Evolutionary conservation across 768 basidiomycete species (phyloP), one percentile per base, ranked within the genome.

Genomic region (Porpolomopsis calyptriformis): DNA sequence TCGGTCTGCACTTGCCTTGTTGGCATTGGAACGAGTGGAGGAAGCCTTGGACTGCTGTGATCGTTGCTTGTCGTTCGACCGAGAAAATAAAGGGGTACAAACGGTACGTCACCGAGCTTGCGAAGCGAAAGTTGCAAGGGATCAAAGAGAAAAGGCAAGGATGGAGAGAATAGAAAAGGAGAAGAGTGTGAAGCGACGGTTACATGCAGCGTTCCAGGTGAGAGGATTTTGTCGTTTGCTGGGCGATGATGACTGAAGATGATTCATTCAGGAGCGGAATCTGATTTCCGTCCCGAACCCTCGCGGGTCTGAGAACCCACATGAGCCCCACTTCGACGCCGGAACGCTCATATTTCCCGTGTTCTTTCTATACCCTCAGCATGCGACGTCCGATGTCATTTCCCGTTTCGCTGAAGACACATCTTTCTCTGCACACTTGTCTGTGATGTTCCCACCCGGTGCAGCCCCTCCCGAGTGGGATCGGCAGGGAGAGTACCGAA

Each of bases 281-380:
- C 64, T 91, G 43, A 68, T 85, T 49, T 56, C 68, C 8, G 59
- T 78, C 10, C 70, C 67, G n/a, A 73, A 70, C 46, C 71, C 73
- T 16, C 71, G 74, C 23, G 69, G 72, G 23, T 65, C 70, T 31
- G 67, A 67, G 43, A 78, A 74, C 55, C 77, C 77, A 5, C 80
- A 76, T 56, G 62, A 65, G 42, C 80, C 86, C 6, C 73, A 76
- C 46, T 83, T 84, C 55, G 81, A 85, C 56, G 59, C 73, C 2
- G 59, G 61, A 50, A 80, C 78, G 0, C 72, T 94, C 10, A 63
- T 94, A 50, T 60, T 96, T 58, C 94, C 96, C 2, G 82, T 85
- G 34, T 88, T 96, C 69, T 85, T 98, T 64, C 72, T 97, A 49
- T 96, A 97, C 63, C 96, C 96, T 4, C 82, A 90, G 59, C 72